Percentiles rank a stretch among this genome's conserved stretches.
Evolutionary conservation across 805 yeast genomes (phyloP).

Genomic region (Saccharomycopsis vini): DNA sequence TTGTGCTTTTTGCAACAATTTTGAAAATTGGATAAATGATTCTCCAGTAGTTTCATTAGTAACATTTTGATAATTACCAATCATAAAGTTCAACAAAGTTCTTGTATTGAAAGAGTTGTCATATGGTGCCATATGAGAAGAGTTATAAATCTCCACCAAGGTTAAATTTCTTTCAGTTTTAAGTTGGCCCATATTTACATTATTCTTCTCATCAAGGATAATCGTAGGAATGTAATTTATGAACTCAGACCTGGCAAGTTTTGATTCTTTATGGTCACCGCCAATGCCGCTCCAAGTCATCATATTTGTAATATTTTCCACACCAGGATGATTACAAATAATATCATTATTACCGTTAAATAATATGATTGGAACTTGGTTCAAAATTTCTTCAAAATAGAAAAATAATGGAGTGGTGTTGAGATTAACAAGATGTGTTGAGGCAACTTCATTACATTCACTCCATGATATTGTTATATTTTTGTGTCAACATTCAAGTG

Average conservation of each 20-base stretch:
- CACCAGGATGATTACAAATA: slow-evolving; percentile 61
- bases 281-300: slow-evolving; percentile 34
- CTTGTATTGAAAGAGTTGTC: slow-evolving; percentile 53
- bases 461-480: slow-evolving; percentile 35
- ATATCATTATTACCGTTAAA: slow-evolving; percentile 67
- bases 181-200: slow-evolving; percentile 31
- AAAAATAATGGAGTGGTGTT: slow-evolving; percentile 42
- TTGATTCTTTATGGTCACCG: no score
- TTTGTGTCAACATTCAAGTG: slow-evolving; percentile 39
- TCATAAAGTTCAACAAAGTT: slow-evolving; percentile 44
- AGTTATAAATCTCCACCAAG: slow-evolving; percentile 48
- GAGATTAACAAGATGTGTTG: slow-evolving; percentile 33
- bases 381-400: slow-evolving; percentile 46
- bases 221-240: background rate
- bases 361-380: slow-evolving; percentile 42
- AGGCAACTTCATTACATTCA: slow-evolving; percentile 52
- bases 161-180: slow-evolving; percentile 51
- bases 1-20: no score
- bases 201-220: slow-evolving; percentile 10
- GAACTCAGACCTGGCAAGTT: slow-evolving; percentile 16
- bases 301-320: slow-evolving; percentile 46
- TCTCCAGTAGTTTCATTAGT: no score
- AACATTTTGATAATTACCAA: slow-evolving; percentile 29
- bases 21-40: no score
- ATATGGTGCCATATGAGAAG: slow-evolving; percentile 77